Evolutionary conservation across 75 land plant species (phyloP).

Genomic region (Isoetes taiwanensis): DNA sequence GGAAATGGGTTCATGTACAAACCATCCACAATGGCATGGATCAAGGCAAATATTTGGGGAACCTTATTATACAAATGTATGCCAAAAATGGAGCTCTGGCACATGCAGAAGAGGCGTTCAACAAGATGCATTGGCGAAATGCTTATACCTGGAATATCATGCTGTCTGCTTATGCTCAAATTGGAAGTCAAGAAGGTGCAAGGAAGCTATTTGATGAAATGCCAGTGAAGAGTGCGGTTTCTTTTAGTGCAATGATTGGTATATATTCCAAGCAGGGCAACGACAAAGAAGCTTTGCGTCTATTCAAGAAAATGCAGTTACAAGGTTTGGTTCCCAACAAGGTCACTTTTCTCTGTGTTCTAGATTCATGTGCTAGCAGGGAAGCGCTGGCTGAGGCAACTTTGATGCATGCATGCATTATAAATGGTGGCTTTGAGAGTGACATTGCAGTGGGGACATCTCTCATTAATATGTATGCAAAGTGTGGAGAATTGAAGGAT

Average conservation of each 20-base stretch:
- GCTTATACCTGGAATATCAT: constrained; percentile 5
- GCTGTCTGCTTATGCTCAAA: neutral
- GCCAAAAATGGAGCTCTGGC: neutral
- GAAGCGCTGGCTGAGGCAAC: constrained; percentile 26
- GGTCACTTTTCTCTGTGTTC: too few species aligned
- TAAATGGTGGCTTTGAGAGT: constrained; percentile 17
- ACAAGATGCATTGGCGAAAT: neutral
- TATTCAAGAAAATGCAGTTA: neutral
- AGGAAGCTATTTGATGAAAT: neutral
- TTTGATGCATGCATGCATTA: constrained; percentile 20
- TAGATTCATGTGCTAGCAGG: too few species aligned
- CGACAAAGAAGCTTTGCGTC: neutral
- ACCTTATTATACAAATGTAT: neutral
- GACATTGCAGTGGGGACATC: constrained; percentile 21
- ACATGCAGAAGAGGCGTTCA: neutral
- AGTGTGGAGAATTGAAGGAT: constrained; percentile 21
- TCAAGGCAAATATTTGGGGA: neutral
- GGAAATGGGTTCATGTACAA: neutral
- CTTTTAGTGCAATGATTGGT: neutral
- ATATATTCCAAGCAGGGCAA: neutral
- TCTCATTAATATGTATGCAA: constrained; percentile 16
- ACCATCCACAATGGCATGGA: neutral
- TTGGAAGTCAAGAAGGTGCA: neutral
- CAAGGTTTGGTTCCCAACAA: too few species aligned
- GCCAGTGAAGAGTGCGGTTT: neutral